phyloP scores from a whole-genome alignment of 176 grass and related monocot species.

The Oryza glaberrima region DNA sequence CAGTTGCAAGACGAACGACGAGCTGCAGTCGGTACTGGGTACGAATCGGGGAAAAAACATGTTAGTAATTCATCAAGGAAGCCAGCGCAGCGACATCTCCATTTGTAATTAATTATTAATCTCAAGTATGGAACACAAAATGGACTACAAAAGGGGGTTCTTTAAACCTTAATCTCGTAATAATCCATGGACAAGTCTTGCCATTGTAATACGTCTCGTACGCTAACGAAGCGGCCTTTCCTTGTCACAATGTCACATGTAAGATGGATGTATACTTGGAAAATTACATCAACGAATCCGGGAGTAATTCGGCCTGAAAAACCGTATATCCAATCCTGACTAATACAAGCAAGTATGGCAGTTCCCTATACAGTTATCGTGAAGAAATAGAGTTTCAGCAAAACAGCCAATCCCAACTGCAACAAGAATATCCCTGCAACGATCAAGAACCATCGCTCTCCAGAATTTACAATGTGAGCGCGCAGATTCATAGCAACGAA shows the following conservation, averaged over 20 bases:
- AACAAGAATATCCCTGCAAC: constrained; percentile 93
- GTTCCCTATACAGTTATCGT: constrained; percentile 81
- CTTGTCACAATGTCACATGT: constrained; percentile 25
- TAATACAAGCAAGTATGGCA: constrained; percentile 37
- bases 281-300: constrained; percentile 58
- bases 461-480: constrained; percentile 86
- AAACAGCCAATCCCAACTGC: constrained; percentile 80
- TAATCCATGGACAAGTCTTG: constrained; percentile 17
- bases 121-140: constrained; percentile 14
- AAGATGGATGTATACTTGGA: constrained; percentile 49
- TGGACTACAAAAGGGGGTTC: neutral
- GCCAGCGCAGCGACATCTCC: neutral
- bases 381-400: constrained; percentile 98
- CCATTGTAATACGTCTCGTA: neutral
- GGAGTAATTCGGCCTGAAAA: constrained; percentile 17
- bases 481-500: constrained; percentile 92
- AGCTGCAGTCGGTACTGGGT: neutral
- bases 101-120: constrained; percentile 23
- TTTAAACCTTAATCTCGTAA: neutral
- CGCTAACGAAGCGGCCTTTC: neutral
- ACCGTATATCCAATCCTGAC: constrained; percentile 45
- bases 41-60: too few species aligned
- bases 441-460: constrained; percentile 90
- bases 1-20: too few species aligned
- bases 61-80: neutral